Conservation (phyloP, 352 stramenopile species). For the Nothophytophthora sp. region DNA sequence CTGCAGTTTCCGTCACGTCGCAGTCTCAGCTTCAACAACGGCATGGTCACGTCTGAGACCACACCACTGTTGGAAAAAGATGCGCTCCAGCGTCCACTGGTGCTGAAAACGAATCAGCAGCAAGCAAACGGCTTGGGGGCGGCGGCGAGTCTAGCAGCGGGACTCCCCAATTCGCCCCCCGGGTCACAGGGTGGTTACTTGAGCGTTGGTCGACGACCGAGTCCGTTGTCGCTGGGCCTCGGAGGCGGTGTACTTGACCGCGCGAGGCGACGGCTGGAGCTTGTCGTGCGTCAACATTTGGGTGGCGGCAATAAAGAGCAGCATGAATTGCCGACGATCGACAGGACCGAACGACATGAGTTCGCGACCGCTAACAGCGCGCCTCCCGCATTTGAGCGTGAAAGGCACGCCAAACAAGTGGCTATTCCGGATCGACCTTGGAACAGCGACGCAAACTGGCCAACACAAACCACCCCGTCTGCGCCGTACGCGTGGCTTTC, state of each 20-base stretch:
- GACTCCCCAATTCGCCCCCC: slow-evolving; percentile 11
- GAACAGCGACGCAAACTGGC: slow-evolving; percentile 10
- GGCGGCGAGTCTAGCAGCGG: not conserved
- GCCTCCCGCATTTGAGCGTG: slow-evolving; percentile 10
- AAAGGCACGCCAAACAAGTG: slow-evolving; percentile 13
- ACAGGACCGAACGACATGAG: slow-evolving; percentile 1
- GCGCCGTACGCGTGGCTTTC: slow-evolving; percentile 67
- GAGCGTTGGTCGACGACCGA: slow-evolving; percentile 38
- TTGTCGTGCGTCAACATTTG: slow-evolving; percentile 38
- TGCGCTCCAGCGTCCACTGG: slow-evolving; percentile 11
- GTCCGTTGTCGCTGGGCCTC: slow-evolving; percentile 62
- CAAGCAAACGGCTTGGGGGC: slow-evolving; percentile 4
- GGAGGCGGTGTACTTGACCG: slow-evolving; percentile 53
- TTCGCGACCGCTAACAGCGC: slow-evolving; percentile 5
- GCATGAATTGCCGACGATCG: not conserved
- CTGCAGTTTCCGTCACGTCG: slow-evolving; percentile 59
- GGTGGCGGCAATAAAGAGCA: slow-evolving; percentile 21
- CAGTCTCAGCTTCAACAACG: slow-evolving; percentile 48
- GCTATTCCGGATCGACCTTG: slow-evolving; percentile 7
- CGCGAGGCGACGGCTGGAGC: slow-evolving; percentile 38
- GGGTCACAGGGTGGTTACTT: slow-evolving; percentile 19
- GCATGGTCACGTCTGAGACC: slow-evolving; percentile 33
- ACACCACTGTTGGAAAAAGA: slow-evolving; percentile 55
- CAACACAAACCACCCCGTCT: slow-evolving; percentile 3
- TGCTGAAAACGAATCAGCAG: slow-evolving; percentile 10